Conservation (phyloP, 495 filamentous ascomycete species). For the Tetracladium setigerum region DNA sequence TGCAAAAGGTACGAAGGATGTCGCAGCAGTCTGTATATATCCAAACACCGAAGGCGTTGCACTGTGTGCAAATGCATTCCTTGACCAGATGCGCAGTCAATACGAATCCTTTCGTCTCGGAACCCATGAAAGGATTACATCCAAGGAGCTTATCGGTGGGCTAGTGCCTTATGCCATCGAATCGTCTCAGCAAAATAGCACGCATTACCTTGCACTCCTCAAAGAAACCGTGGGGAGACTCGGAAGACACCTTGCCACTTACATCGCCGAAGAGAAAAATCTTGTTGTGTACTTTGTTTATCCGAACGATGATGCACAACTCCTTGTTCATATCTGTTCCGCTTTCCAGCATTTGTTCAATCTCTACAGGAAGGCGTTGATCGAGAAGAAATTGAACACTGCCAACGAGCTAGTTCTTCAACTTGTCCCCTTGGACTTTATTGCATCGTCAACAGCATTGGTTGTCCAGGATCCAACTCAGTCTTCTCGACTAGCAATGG, state of each 20-base stretch:
- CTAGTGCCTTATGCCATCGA: slow-evolving; percentile 12
- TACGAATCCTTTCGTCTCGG: slow-evolving; percentile 82
- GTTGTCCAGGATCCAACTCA: slow-evolving; percentile 60
- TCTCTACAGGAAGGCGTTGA: slow-evolving; percentile 49
- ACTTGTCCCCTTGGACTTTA: slow-evolving; percentile 64
- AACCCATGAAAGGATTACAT: slow-evolving; percentile 50
- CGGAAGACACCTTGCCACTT: slow-evolving; percentile 34
- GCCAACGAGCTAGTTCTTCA: slow-evolving; percentile 73
- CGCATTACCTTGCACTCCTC: slow-evolving; percentile 19
- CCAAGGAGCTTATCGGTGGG: slow-evolving; percentile 46
- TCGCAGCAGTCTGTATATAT: slow-evolving; percentile 74
- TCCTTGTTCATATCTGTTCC: slow-evolving; percentile 68
- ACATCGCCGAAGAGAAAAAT: slow-evolving; percentile 44
- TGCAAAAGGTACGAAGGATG: slow-evolving; percentile 67
- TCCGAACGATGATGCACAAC: slow-evolving; percentile 53
- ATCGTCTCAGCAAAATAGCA: slow-evolving; percentile 1
- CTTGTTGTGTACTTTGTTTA: slow-evolving; percentile 87
- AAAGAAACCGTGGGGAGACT: slow-evolving; percentile 27
- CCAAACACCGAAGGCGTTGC: slow-evolving; percentile 50
- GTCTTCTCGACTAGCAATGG: slow-evolving; percentile 62
- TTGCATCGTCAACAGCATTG: slow-evolving; percentile 58
- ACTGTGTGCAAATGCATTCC: slow-evolving; percentile 57
- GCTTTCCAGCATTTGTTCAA: slow-evolving; percentile 73
- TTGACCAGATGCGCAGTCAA: slow-evolving; percentile 59
- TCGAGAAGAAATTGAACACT: slow-evolving; percentile 39